Conservation (phyloP, 345 rosid genomes). For the Rhodomyrtus tomentosa region DNA sequence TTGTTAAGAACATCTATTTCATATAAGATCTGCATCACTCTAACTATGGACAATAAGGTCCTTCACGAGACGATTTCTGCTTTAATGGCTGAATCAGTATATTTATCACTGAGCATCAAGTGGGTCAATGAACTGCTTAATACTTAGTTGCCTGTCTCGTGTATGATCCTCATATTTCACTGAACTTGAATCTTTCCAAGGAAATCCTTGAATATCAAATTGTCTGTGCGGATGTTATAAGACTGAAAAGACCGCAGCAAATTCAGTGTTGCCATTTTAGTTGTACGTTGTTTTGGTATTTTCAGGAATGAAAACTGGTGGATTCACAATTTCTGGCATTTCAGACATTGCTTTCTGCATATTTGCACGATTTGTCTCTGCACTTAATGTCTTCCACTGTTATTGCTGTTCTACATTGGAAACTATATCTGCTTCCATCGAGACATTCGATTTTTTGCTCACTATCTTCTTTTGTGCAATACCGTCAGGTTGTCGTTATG, state of each 20-base stretch:
- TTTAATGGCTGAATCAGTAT: neutral
- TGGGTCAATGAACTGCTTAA: neutral
- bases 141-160: neutral
- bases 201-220: neutral
- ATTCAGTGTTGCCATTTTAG: neutral
- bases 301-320: neutral
- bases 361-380: neutral
- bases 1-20: conserved; percentile 8
- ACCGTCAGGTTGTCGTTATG: neutral
- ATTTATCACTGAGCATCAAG: neutral
- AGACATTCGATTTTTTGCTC: neutral
- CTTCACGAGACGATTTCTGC: neutral
- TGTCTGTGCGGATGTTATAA: neutral
- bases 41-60: neutral
- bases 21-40: neutral
- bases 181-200: neutral
- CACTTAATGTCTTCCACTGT: neutral
- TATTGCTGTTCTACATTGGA: neutral
- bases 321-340: neutral
- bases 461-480: neutral
- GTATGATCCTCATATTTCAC: neutral
- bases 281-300: neutral
- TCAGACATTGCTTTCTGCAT: neutral
- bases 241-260: neutral
- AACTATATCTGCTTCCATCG: neutral